Conservation (phyloP, 208 protist species). For the Acanthamoeba polyphaga region DNA sequence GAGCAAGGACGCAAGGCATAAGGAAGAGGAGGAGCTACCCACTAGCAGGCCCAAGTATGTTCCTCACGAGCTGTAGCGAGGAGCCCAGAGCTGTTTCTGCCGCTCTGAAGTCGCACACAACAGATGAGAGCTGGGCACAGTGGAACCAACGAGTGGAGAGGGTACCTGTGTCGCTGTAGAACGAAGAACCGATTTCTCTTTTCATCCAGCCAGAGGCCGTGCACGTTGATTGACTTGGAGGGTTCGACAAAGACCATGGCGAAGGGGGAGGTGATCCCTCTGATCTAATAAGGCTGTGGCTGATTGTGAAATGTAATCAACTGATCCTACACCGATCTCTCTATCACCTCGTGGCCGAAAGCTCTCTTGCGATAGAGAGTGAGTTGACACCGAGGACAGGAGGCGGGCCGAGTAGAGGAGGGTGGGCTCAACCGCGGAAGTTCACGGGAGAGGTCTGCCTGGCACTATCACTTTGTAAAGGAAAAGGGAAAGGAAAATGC, state of each 20-base stretch:
- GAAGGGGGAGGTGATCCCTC: neutral
- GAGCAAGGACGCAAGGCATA: neutral
- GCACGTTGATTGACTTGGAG: conserved; percentile 32
- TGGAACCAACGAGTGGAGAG: neutral
- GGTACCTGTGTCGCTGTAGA: conserved; percentile 24
- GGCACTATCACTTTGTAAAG: too few species aligned
- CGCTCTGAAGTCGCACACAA: neutral
- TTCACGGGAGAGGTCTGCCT: neutral
- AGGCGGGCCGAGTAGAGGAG: neutral
- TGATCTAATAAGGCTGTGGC: neutral
- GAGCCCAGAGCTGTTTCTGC: conserved; percentile 3
- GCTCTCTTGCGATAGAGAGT: neutral
- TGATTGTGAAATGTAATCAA: neutral
- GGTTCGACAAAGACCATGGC: conserved; percentile 51
- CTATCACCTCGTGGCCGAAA: neutral
- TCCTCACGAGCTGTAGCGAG: conserved; percentile 35
- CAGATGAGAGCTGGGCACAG: neutral
- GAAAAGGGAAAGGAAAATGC: neutral
- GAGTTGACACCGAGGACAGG: neutral
- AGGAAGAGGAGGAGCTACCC: neutral
- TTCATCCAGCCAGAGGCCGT: conserved; percentile 34
- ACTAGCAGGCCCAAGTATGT: conserved; percentile 5
- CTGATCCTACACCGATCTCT: neutral
- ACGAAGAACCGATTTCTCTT: conserved; percentile 27
- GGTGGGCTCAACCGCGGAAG: neutral